Evolutionary conservation across 495 filamentous ascomycete genomes (phyloP), one percentile per base, ranked within the genome.

Genomic region (Chaetomidium leptoderma): DNA sequence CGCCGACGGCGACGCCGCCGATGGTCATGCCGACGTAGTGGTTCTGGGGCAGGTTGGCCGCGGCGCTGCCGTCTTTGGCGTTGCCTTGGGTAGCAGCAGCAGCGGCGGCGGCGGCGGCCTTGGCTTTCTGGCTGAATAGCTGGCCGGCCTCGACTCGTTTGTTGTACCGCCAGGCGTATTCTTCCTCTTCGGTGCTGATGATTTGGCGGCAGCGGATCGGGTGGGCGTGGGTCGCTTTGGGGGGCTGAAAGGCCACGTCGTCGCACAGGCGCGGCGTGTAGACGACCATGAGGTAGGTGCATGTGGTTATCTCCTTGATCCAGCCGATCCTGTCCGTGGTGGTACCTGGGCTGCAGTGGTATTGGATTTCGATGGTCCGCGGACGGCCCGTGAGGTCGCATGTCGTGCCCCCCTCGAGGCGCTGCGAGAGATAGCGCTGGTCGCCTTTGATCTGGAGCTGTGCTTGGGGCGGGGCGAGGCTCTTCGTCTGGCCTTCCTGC

Each of bases 231-330:
- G 86, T 87, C 51, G 89, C 84, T 56, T 91, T 86, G 1, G 91
- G 90, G 9, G 92, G 91, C 37, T 89, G 77, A 72, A 98, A 98
- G 6, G 92, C 92, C 23, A 91, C 84, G 61, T 98, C 93, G 66
- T 88, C 86, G 71, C 93, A 98, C 43, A 98, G 83, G 2, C 92
- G 83, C 3, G 93, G 90, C 0, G 93, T 98, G 67, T 97, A 88
- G 50, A 98, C 84, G 1, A 95, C 83, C 90, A 98, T 95, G 40
- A 97, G 74, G 62, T 98, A 98, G 23, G 89, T 86, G 73, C 93
- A 98, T 9, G 91, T 97, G 9, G 86, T 86, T 5, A 95, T 80
- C 68, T 98, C 93, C 66, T 98, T 98, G 74, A 98, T 95, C 82
- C 88, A 91, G 44, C 86, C 88, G 60, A 97, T 97, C 8, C 87